Evolutionary conservation across 176 grass and related monocot genomes (phyloP), one percentile per base, ranked within the genome.

Genomic region (Aegilops speltoides): DNA sequence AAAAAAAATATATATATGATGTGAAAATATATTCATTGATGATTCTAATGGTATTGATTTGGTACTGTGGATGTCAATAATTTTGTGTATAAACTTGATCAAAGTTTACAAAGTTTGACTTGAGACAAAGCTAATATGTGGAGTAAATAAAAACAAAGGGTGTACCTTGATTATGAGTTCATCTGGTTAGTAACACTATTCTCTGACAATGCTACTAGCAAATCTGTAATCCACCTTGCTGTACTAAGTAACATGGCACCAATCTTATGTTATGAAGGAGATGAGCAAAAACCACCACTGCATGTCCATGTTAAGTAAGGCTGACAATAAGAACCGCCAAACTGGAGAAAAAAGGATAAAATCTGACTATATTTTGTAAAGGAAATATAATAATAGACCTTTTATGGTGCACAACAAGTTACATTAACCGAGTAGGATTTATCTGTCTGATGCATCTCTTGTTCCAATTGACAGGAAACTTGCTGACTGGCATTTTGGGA

Each of bases 401-500:
- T 19, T 16, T 62, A 19, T 79, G 59, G 37, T 43, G 31, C 17
- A 7, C 54, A 31, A 64, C 7, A 76, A 60, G 11, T 71, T 78
- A 60, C 57, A 73, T 41, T 48, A 84, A 66, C 28, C 26, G 24
- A 34, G 48, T 76, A 85, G 82, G 46, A 56, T 90, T 89, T 88
- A 91, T 95, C 76, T 41, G 2, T 93, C 88, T 98, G 94, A 98
- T 94, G 72, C 64, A 61, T 86, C 36, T 86, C 41, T 83, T 89
- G 76, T 96, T 91, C 86, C 63, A 74, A 91, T 91, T 94, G 92
- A 86, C 97, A 98, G 92, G 92, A 92, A 94, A 94, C 85, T 94
- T 91, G 94, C 94, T 98, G 92, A 98, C 88, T 91, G 93, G 80
- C 79, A 94, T 99, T 99, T 96, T 82, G 88, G 90, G 94, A 99